These are phyloP conservation scores for Aphanocladium album DNA, from an alignment of 2,329 filamentous ascomycete species.

Conservation along the genomic window DNA sequence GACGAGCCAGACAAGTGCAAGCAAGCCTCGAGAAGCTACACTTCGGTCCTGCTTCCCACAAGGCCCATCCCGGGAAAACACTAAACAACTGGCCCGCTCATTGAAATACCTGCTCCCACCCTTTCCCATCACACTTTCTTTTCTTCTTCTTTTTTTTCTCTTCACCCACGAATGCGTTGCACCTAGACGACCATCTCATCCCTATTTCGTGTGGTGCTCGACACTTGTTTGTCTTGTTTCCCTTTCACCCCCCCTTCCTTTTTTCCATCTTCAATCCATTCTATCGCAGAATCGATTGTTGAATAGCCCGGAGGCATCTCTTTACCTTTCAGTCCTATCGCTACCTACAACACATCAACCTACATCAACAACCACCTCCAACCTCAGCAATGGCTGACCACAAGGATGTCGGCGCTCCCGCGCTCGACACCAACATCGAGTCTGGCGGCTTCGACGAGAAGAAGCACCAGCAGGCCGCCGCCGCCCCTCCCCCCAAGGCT, in stretches of 20 bases:
- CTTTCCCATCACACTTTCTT: slow-evolving; percentile 20
- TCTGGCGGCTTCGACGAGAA: slow-evolving; percentile 63
- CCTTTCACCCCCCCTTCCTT: slow-evolving; percentile 21
- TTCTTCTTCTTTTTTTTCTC: slow-evolving; percentile 33
- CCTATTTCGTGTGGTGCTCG: slow-evolving; percentile 46
- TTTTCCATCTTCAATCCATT: slow-evolving; percentile 21
- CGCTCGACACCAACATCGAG: slow-evolving; percentile 60
- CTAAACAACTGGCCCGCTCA: slow-evolving; percentile 18
- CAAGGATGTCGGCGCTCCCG: slow-evolving; percentile 47
- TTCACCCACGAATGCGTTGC: slow-evolving; percentile 48
- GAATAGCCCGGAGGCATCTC: too few species aligned
- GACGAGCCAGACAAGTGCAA: too few species aligned
- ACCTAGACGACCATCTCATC: slow-evolving; percentile 34
- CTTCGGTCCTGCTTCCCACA: slow-evolving; percentile 7
- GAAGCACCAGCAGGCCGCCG: slow-evolving; percentile 32
- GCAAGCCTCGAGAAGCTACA: not conserved
- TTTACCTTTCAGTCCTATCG: not conserved
- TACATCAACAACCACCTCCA: slow-evolving; percentile 15
- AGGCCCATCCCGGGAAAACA: slow-evolving; percentile 11
- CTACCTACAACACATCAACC: not conserved
- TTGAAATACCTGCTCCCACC: slow-evolving; percentile 38
- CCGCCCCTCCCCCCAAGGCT: slow-evolving; percentile 30
- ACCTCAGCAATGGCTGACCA: slow-evolving; percentile 47
- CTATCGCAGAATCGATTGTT: too few species aligned
- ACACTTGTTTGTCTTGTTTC: slow-evolving; percentile 26